Evolutionary conservation across 2,329 filamentous ascomycete genomes (phyloP), one percentile per base, ranked within the genome.

Genomic region (Tolypocladium pustulatum): DNA sequence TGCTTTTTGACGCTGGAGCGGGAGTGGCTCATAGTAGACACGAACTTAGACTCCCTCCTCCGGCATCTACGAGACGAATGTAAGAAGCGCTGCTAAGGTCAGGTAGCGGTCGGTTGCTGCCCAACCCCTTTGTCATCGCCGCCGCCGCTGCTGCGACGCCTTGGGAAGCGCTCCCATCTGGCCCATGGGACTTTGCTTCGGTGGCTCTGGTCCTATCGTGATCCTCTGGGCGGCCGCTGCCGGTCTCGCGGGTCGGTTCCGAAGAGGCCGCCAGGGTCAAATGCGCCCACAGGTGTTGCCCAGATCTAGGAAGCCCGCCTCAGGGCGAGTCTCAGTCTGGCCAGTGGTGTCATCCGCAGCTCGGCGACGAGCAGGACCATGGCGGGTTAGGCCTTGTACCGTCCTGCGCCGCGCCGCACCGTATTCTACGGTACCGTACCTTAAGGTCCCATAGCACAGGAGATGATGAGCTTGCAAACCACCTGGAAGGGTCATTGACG

Each of bases 71-170:
- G 30, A 34, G 27, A 13, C 3, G 30, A 5, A 32, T 12, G 46
- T 12, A 51, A 12, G 53, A 58, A n/a, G 54, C 38, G 22, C 56
- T 12, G 49, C 51, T 54, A 38, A 56, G 51, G 57, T 61, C 58
- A 54, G 60, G 59, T 60, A 36, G 57, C 61, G 58, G 60, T 54
- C 57, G 37, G 57, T 63, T 59, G 57, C 37, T 64, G 63, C 61
- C 61, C 60, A 63, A 63, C 60, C 62, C 59, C 41, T 53, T 53
- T 12, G 51, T 55, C 57, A 17, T 32, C 53, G 30, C 38, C 49
- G 25, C 37, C 22, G 41, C 37, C 55, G 43, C 10, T 34, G 27
- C 34, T 32, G 43, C 43, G 17, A 4, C 27, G 27, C 49, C 30
- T 32, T 17, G n/a, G 30, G 49, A 22, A 32, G 30, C 49, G 49